Percentiles rank a stretch among this genome's conserved stretches.
Conservation (phyloP, 352 stramenopile species). For the Globisporangium paroecandrum region DNA sequence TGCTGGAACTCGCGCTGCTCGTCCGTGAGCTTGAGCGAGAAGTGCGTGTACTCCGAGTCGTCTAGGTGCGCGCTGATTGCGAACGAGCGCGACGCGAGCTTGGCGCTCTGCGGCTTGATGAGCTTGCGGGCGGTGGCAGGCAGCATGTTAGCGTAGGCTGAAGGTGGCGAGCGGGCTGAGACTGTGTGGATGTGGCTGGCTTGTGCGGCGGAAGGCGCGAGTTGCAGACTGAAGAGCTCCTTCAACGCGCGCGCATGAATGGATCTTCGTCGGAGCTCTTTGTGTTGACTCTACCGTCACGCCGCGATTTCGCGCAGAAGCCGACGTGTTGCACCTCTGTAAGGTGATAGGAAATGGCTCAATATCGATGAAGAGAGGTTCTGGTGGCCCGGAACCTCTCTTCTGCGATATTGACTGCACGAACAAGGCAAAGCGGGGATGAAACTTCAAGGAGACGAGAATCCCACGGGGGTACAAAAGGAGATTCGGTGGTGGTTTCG, state of each 20-base stretch:
- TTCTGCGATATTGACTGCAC: too few species aligned
- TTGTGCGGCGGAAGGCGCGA: not conserved
- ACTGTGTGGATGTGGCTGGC: not conserved
- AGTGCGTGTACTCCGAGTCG: slow-evolving; percentile 43
- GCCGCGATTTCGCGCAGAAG: slow-evolving; percentile 6
- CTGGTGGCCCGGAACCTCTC: not conserved
- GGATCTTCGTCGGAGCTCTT: not conserved
- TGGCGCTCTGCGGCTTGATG: slow-evolving; percentile 5
- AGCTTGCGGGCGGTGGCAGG: slow-evolving; percentile 17
- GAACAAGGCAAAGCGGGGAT: too few species aligned
- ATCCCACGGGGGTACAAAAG: too few species aligned
- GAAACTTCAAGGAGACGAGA: too few species aligned
- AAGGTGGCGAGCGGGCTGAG: not conserved
- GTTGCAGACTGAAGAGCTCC: slow-evolving; percentile 12
- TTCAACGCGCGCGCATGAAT: not conserved
- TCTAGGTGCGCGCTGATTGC: slow-evolving; percentile 43
- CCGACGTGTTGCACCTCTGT: slow-evolving; percentile 2
- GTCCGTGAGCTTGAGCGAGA: slow-evolving; percentile 83
- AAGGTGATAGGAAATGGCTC: not conserved
- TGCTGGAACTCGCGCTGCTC: slow-evolving; percentile 87
- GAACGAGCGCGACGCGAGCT: slow-evolving; percentile 31
- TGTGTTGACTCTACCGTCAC: slow-evolving; percentile 5
- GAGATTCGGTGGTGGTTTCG: too few species aligned
- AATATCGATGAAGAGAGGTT: not conserved
- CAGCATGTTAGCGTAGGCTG: slow-evolving; percentile 16